A percentile compares a stretch with the other conserved stretches of the same genome.
phyloP scores from a whole-genome alignment of 2,329 filamentous ascomycete genomes.

The Talaromyces sp. region DNA sequence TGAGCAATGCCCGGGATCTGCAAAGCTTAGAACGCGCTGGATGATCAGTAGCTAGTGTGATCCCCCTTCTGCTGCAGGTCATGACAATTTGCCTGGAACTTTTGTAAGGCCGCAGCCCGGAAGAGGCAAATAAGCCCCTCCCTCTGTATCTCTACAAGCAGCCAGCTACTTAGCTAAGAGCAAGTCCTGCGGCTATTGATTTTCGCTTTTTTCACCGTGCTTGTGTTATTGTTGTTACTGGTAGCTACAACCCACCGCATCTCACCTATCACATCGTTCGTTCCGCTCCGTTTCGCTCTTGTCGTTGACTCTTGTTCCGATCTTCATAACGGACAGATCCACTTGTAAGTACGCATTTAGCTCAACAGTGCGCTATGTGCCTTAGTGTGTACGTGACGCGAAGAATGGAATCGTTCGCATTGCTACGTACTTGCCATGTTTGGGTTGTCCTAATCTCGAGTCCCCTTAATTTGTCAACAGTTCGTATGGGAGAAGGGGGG shows the following conservation, averaged over 20 bases:
- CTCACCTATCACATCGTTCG: conserved; percentile 8
- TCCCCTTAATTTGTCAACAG: not conserved
- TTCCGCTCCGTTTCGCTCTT: not conserved
- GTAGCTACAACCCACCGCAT: not conserved
- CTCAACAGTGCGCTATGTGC: not conserved
- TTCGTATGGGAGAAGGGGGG: not conserved
- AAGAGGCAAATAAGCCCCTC: not conserved
- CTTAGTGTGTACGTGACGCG: conserved; percentile 7
- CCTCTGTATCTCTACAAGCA: not conserved
- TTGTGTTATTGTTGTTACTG: conserved; percentile 1
- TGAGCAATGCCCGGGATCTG: conserved; percentile 18
- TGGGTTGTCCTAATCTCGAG: conserved; percentile 5
- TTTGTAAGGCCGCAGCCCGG: not conserved
- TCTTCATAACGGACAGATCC: conserved; percentile 20
- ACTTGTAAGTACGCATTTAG: not conserved
- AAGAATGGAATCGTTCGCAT: conserved; percentile 14
- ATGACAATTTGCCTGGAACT: conserved; percentile 19
- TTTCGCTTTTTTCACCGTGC: conserved; percentile 11
- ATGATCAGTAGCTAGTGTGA: conserved; percentile 14
- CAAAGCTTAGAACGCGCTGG: conserved; percentile 17
- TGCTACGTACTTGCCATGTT: conserved; percentile 5
- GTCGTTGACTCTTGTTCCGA: conserved; percentile 11
- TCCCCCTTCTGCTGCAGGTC: conserved; percentile 21
- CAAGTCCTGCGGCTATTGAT: conserved; percentile 10
- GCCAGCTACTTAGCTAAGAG: not conserved